Conservation (phyloP, 2,329 filamentous ascomycete genomes). For the Sphaerulina musiva region DNA sequence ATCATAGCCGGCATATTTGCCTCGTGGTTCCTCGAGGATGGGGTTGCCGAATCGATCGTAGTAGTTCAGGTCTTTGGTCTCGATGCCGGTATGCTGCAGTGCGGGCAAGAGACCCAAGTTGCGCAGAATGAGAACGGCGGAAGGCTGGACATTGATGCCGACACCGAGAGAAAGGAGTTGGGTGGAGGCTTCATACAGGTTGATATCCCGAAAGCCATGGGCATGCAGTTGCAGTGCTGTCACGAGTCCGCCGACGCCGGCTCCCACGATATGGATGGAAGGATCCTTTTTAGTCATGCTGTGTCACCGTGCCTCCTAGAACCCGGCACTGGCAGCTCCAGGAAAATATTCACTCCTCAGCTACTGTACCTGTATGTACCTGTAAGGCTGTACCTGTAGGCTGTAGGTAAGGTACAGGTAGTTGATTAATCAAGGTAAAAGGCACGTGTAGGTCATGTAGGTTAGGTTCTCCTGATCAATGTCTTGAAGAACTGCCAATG, state of each 20-base stretch:
- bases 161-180: slow-evolving; percentile 42
- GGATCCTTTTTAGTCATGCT: slow-evolving; percentile 6
- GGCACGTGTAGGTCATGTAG: too few relatives aligned
- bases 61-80: slow-evolving; percentile 42
- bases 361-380: too few relatives aligned
- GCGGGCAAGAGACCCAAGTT: slow-evolving; percentile 40
- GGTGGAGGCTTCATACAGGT: slow-evolving; percentile 40
- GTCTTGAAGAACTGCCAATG: too few relatives aligned
- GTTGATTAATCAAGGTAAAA: too few relatives aligned
- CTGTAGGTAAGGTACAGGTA: too few relatives aligned
- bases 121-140: slow-evolving; percentile 41
- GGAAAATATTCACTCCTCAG: too few relatives aligned
- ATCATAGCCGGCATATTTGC: slow-evolving; percentile 38
- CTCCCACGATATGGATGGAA: slow-evolving; percentile 43
- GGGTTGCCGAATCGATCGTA: slow-evolving; percentile 42
- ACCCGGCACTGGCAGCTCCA: too few relatives aligned
- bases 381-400: too few relatives aligned
- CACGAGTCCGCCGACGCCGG: slow-evolving; percentile 47
- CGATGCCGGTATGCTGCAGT: slow-evolving; percentile 38
- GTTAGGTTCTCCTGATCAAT: too few relatives aligned
- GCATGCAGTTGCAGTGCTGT: slow-evolving; percentile 51
- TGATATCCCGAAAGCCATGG: slow-evolving; percentile 45
- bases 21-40: slow-evolving; percentile 41
- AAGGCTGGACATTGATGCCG: slow-evolving; percentile 45
- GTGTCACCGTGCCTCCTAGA: background rate